Conservation (phyloP, 2,329 filamentous ascomycete genomes). For the Aureobasidium subglaciale region DNA sequence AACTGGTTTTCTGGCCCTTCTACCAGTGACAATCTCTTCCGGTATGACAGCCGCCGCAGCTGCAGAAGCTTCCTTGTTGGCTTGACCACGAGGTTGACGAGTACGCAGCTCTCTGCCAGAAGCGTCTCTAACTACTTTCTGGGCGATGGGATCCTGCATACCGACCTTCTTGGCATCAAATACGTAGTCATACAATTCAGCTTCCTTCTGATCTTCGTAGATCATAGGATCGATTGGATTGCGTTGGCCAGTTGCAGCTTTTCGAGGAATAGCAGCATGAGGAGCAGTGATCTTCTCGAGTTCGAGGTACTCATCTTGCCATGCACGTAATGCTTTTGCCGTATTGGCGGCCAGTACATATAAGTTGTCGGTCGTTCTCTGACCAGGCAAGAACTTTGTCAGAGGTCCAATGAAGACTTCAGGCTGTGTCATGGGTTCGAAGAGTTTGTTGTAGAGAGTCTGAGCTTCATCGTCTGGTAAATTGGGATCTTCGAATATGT, state of each 20-base stretch:
- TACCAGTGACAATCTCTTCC: slow-evolving; percentile 16
- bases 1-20: slow-evolving; percentile 16
- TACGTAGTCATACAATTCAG: slow-evolving; percentile 53
- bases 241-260: slow-evolving; percentile 43
- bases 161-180: slow-evolving; percentile 47
- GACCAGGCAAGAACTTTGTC: slow-evolving; percentile 35
- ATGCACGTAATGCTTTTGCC: slow-evolving; percentile 44
- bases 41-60: slow-evolving; percentile 27
- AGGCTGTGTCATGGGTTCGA: slow-evolving; percentile 36
- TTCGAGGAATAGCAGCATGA: slow-evolving; percentile 46
- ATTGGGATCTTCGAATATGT: slow-evolving; percentile 19
- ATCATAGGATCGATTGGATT: slow-evolving; percentile 39
- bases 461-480: slow-evolving; percentile 31
- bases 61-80: slow-evolving; percentile 16
- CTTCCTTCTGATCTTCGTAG: slow-evolving; percentile 55
- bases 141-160: slow-evolving; percentile 51
- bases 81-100: slow-evolving; percentile 33
- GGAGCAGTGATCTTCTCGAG: slow-evolving; percentile 48
- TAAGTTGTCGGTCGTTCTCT: slow-evolving; percentile 45
- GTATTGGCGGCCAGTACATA: slow-evolving; percentile 50
- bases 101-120: slow-evolving; percentile 42
- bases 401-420: slow-evolving; percentile 37
- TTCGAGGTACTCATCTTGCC: slow-evolving; percentile 54
- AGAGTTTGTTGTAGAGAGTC: slow-evolving; percentile 34
- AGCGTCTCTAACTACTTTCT: slow-evolving; percentile 40